Evolutionary conservation across 495 filamentous ascomycete genomes (phyloP), one percentile per base, ranked within the genome.

Genomic region (Penicillium robsamsonii): DNA sequence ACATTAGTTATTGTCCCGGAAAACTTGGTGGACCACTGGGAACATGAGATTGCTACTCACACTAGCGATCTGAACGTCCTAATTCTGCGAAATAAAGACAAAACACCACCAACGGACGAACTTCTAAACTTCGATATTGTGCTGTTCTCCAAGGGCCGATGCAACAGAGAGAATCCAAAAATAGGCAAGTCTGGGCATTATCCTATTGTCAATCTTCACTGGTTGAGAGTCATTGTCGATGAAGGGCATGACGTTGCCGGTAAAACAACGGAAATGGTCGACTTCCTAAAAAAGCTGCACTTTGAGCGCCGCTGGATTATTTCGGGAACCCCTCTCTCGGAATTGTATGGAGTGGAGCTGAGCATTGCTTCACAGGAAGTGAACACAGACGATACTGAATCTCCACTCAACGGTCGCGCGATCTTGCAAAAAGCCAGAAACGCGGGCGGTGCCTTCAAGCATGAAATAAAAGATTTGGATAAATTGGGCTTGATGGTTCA

Each of bases 171-270:
- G 85, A 89, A 89, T 53, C 15, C 37, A 3, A 31, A 30, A 20
- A 18, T 13, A 3, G 20, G 11, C 27, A 5, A 30, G 22, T 2
- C 6, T 13, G n/a, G 35, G 15, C 5, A 78, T 4, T 87, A 86
- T 4, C 83, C 87, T 0, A 70, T 96, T 6, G 84, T 83, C 40
- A 65, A 82, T 17, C 70, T 97, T 11, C 91, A 89, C 59, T 96
- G 91, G 78, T 83, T 96, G 56, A 82, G 93, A 12, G 81, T 93
- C 42, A 91, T 97, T 35, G 85, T 95, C 31, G 93, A 97, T 53
- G 93, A 97, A 79, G 93, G 93, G 1, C 91, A 97, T 65, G 87
- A 81, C 41, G 84, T 96, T 40, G 87, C 87, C 0, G 75, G 80
- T 5, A 69, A 74, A 17, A 81, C 80, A 13, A 74, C 74, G 35